phyloP scores from a whole-genome alignment of 495 filamentous ascomycete species.

The Xylaria venustula region DNA sequence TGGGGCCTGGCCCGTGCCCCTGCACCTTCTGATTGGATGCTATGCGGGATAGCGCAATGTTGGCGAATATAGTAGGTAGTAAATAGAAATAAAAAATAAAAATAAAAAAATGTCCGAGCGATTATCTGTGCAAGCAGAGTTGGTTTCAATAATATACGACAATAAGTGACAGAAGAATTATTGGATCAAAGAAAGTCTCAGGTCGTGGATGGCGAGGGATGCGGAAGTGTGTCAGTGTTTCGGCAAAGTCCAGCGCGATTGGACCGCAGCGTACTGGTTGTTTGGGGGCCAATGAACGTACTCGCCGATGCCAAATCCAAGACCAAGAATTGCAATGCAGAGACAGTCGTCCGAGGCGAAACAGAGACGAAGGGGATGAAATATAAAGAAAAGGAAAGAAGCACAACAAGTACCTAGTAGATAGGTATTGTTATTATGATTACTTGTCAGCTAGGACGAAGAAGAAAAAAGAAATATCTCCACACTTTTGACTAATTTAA shows the following conservation, averaged over 20 bases:
- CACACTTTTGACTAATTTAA: conserved; percentile 5
- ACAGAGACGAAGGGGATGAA: background rate
- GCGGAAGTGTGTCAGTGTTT: conserved; percentile 3
- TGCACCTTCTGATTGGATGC: background rate
- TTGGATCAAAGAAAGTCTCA: no score
- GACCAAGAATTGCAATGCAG: background rate
- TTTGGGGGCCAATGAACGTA: background rate
- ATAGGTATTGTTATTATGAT: background rate
- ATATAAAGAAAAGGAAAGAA: background rate
- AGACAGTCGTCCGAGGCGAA: background rate
- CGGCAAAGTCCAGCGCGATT: background rate
- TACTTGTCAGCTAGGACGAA: background rate
- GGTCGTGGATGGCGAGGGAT: background rate
- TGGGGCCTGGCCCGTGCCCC: background rate
- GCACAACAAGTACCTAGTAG: background rate
- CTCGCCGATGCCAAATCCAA: background rate
- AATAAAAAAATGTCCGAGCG: background rate
- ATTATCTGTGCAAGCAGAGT: background rate
- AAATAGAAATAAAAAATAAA: background rate
- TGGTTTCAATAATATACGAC: background rate
- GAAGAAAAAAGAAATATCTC: background rate
- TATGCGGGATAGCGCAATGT: background rate
- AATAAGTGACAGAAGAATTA: background rate
- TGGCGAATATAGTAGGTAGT: no score
- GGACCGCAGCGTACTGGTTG: background rate